Percentiles rank a stretch among this genome's conserved stretches.
Conservation (phyloP, 176 grass and related monocot species). For the Avena eriantha region DNA sequence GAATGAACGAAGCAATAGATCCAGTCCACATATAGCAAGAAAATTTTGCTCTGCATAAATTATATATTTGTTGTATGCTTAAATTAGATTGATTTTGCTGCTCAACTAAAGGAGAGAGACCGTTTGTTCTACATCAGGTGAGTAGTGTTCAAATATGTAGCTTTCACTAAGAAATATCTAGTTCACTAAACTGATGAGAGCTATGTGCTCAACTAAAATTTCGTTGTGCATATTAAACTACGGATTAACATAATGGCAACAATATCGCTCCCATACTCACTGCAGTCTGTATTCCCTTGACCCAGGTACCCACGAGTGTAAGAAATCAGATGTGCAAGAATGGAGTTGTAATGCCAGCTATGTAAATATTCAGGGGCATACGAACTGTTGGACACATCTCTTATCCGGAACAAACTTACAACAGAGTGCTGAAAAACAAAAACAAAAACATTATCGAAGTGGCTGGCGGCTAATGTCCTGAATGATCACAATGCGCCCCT, state of each 20-base stretch:
- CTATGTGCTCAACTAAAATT: conserved; percentile 6
- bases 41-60: too few relatives aligned
- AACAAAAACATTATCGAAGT: too few relatives aligned
- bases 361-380: conserved; percentile 97
- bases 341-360: conserved; percentile 91
- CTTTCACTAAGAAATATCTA: not conserved
- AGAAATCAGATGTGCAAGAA: conserved; percentile 96
- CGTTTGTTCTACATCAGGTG: too few relatives aligned
- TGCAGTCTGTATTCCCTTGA: conserved; percentile 84
- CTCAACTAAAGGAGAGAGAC: too few relatives aligned
- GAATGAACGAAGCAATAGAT: too few relatives aligned
- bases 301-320: conserved; percentile 75
- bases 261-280: conserved; percentile 94
- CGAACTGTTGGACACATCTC: conserved; percentile 93
- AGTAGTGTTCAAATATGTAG: too few relatives aligned
- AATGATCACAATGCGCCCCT: too few relatives aligned
- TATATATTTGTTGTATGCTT: too few relatives aligned
- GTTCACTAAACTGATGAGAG: conserved; percentile 25
- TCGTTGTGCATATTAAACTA: conserved; percentile 28
- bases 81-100: too few relatives aligned
- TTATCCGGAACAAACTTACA: conserved; percentile 84
- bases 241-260: conserved; percentile 79
- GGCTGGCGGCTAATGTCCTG: too few relatives aligned
- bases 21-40: too few relatives aligned
- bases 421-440: conserved; percentile 62